A percentile compares a stretch with the other conserved stretches of the same genome.
These are phyloP conservation scores for Penicillium brevicompactum DNA, from an alignment of 2,329 filamentous ascomycete species.

Conservation along the genomic window DNA sequence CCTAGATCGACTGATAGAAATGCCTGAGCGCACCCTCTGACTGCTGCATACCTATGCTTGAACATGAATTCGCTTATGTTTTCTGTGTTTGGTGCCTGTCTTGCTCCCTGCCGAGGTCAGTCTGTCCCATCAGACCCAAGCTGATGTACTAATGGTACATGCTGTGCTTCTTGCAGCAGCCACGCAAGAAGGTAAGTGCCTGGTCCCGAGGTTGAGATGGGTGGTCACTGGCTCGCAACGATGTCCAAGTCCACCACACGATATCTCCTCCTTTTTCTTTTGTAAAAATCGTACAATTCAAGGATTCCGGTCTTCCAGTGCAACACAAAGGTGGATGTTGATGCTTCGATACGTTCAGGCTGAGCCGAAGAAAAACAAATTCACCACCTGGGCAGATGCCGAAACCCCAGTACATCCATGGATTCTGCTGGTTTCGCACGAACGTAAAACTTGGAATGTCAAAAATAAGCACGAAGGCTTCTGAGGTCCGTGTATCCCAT, in stretches of 20 bases:
- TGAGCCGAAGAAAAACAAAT: background rate
- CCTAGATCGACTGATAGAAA: background rate
- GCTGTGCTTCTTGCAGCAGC: constrained; percentile 9
- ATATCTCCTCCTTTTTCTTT: too few relatives aligned
- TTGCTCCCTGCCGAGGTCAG: background rate
- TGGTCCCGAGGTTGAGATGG: background rate
- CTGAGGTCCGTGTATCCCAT: too few relatives aligned
- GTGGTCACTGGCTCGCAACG: too few relatives aligned
- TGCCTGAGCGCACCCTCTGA: background rate
- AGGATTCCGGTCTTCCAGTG: constrained; percentile 4
- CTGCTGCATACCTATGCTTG: background rate
- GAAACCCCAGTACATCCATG: too few relatives aligned
- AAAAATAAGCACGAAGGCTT: too few relatives aligned
- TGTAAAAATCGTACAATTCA: too few relatives aligned
- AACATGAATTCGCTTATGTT: background rate
- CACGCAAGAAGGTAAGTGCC: background rate
- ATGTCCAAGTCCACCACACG: too few relatives aligned
- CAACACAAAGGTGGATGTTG: constrained; percentile 8
- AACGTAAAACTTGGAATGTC: too few relatives aligned
- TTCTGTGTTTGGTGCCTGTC: background rate
- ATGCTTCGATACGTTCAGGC: background rate
- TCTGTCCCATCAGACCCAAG: too few relatives aligned
- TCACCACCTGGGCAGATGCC: too few relatives aligned
- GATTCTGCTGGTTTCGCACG: too few relatives aligned
- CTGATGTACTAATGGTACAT: background rate